Base-by-base conservation (phyloP, 257 asterid species). In the Solanum medicagineum region DNA sequence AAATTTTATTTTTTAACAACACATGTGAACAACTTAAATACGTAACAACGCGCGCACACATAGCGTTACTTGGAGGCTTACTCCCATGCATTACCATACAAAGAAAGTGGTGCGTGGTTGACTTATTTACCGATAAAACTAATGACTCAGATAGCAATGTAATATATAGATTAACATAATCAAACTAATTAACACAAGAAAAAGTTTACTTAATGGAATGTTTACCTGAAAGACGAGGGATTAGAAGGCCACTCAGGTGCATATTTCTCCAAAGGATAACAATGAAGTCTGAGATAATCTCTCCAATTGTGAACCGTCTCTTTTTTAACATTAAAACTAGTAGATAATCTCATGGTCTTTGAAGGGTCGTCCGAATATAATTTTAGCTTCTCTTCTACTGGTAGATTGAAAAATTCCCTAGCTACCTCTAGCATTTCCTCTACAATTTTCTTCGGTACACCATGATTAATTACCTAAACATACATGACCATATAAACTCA, bases 231-330 rank as follows among this genome's bases (percentile, higher is more conserved):
- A 69, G 96, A 81, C 0, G 95, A 42, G 14, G 98, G 99, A 74
- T 91, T 94, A 19, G 91, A 89, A 42, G 99, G 99, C 99, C 99
- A 96, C 45, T 96, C 94, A 0, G 91, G 59, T 20, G 85, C 91
- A 84, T 90, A 94, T 15, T 92, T 85, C 13, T 96, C 94, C 83
- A 94, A 81, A 81, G 99, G 99, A 90, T 93, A 81, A 84, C 98
- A 94, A 86, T 96, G 98, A 68, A 96, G 98, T 87, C 98, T 90
- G 32, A 96, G 96, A 87, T 96, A 96, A 83, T 96, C 99, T 80
- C 99, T 94, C 99, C 99, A 95, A 54, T 95, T 95, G 86, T 95
- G 98, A 19, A 93, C 89, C 8, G 92, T 92, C 89, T 96, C 99
- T 80, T 91, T 94, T 2, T 81, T 89, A 0, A 88, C 89, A 53